Base-by-base conservation (phyloP, 495 filamentous ascomycete genomes). In the Aspergillus carlsbadensis region DNA sequence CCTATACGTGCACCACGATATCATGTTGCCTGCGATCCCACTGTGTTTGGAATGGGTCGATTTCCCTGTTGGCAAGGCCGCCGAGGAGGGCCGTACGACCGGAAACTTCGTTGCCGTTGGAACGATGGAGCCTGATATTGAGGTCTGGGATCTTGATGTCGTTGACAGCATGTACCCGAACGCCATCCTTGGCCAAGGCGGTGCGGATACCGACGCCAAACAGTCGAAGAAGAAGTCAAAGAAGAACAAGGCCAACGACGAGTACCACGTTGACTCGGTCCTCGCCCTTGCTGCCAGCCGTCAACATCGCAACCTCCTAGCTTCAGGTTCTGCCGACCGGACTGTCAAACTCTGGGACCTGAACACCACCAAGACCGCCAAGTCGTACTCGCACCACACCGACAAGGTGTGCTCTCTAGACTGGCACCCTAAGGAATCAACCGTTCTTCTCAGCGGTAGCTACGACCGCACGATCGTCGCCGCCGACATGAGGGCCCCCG, bases 341-440 rank as follows among this genome's bases (percentile, higher is more conserved):
- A 98, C 94, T 1, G 84, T 97, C 53, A 99, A 99, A 74, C 80
- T 99, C 7, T 99, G 94, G 94, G 95, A 99, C 73, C 77, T 99
- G 43, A 88, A 89, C 72, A 96, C 90, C 6, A 77, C 86, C 41
- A 92, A 85, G 69, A 96, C 92, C 71, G 95, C 94, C 60, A 90
- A 96, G 74, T 96, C 92, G 20, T 99, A 99, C 77, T 81, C 80
- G 15, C 75, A 84, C 67, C 92, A 96, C 74, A 94, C 89, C 36
- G 93, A 96, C 76, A 98, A 98, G 75, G 90, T 97, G 47, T 98
- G 95, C 80, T 89, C 93, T 6, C 71, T 98, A 41, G 85, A 92
- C 60, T 99, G 94, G 94, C 90, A 97, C 78, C 82, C 87, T 0
- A 83, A 77, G 40, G 88, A 96, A 65, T 84, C 93, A 1, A 96